Percentiles rank a stretch among this genome's conserved stretches.
phyloP scores from a whole-genome alignment of 192 early-diverging fungal genomes.

The Linnemannia zychae region DNA sequence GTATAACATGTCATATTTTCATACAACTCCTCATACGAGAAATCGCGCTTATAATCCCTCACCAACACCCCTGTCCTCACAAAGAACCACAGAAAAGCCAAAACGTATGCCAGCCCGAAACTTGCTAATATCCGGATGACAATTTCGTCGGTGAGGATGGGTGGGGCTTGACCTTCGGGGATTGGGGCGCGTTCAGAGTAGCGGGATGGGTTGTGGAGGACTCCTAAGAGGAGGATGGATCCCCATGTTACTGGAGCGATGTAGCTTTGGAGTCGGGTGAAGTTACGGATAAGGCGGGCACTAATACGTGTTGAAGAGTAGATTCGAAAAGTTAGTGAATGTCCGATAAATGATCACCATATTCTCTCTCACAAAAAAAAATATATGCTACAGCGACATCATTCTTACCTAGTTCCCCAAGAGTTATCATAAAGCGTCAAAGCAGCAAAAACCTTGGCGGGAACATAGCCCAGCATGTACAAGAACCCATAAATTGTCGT shows the following conservation, averaged over 20 bases:
- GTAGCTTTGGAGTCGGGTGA: constrained; percentile 38
- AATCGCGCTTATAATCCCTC: constrained; percentile 34
- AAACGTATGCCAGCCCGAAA: constrained; percentile 11
- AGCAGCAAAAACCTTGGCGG: constrained; percentile 71
- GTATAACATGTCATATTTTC: constrained; percentile 26
- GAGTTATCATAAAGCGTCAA: constrained; percentile 69
- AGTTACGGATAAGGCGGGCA: constrained; percentile 49
- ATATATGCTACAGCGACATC: too few relatives aligned
- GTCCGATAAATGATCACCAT: too few relatives aligned
- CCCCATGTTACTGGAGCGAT: constrained; percentile 50
- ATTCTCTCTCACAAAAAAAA: too few relatives aligned
- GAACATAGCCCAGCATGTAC: constrained; percentile 67
- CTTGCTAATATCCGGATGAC: neutral
- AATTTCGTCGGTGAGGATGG: constrained; percentile 19
- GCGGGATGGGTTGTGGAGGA: constrained; percentile 34
- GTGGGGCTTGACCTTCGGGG: constrained; percentile 19
- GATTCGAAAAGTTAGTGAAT: too few relatives aligned
- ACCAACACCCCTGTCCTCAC: constrained; percentile 29
- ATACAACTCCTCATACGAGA: constrained; percentile 48
- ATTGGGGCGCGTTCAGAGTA: constrained; percentile 18
- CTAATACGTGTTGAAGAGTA: constrained; percentile 13
- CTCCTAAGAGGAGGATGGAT: constrained; percentile 29
- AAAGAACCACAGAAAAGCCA: constrained; percentile 35
- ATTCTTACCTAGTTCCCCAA: constrained; percentile 67
- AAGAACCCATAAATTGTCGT: constrained; percentile 66